A percentile compares a stretch with the other conserved stretches of the same genome.
Evolutionary conservation across 1,284 basidiomycete genomes (phyloP).

Genomic region (Anthracocystis setariae): DNA sequence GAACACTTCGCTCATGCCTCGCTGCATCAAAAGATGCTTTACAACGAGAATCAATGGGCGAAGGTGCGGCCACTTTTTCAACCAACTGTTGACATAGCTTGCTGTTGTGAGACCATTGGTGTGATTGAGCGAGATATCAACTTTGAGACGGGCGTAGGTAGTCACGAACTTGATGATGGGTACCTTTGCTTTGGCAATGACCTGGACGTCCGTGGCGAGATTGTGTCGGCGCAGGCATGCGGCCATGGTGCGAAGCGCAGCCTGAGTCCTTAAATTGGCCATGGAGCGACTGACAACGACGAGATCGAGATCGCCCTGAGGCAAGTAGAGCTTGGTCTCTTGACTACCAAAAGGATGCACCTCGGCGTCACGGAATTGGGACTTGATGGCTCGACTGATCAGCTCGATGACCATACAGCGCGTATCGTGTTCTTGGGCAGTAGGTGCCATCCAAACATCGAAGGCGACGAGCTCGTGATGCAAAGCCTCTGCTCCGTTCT

Average conservation of each 20-base stretch:
- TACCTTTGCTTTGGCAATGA: slow-evolving; percentile 89
- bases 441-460: slow-evolving; percentile 86
- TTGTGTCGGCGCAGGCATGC: slow-evolving; percentile 70
- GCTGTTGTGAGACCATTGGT: slow-evolving; percentile 82
- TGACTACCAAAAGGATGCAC: slow-evolving; percentile 92
- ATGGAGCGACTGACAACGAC: slow-evolving; percentile 70
- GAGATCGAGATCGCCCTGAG: slow-evolving; percentile 76
- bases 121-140: slow-evolving; percentile 67
- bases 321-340: slow-evolving; percentile 92
- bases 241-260: slow-evolving; percentile 69
- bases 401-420: slow-evolving; percentile 80
- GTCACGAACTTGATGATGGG: slow-evolving; percentile 94
- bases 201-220: slow-evolving; percentile 74
- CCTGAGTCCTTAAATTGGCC: slow-evolving; percentile 66
- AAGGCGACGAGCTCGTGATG: slow-evolving; percentile 73
- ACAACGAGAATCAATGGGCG: slow-evolving; percentile 76
- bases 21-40: slow-evolving; percentile 88
- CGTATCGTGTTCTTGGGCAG: slow-evolving; percentile 83
- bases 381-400: slow-evolving; percentile 77
- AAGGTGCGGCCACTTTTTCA: slow-evolving; percentile 79
- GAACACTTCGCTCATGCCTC: slow-evolving; percentile 96
- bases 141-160: slow-evolving; percentile 71
- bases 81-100: slow-evolving; percentile 82
- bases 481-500: slow-evolving; percentile 74
- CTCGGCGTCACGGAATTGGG: slow-evolving; percentile 80